These are phyloP conservation scores for Sugiyamaella valdiviana DNA, from an alignment of 805 yeast species.

Conservation along the genomic window DNA sequence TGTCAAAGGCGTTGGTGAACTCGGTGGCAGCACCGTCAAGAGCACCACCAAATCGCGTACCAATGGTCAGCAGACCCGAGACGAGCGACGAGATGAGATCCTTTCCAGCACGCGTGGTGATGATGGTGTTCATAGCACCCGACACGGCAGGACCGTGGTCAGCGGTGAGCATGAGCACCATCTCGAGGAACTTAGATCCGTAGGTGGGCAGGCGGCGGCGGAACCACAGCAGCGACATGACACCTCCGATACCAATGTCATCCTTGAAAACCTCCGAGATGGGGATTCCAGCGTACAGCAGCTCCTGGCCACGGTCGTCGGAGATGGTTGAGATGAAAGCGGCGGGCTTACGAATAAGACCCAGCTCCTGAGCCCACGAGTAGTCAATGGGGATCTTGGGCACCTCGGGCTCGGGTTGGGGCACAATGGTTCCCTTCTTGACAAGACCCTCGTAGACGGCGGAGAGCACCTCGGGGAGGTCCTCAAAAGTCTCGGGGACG, in stretches of 20 bases:
- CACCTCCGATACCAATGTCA: constrained; percentile 44
- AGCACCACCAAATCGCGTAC: constrained; percentile 44
- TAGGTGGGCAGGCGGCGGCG: constrained; percentile 39
- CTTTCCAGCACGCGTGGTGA: constrained; percentile 44
- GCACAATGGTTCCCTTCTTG: constrained; percentile 34
- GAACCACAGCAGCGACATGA: constrained; percentile 43
- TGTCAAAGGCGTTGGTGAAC: constrained; percentile 39
- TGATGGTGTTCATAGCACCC: constrained; percentile 44
- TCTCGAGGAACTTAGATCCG: constrained; percentile 41
- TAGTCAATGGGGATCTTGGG: constrained; percentile 45
- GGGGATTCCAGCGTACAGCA: constrained; percentile 42
- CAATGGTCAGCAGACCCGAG: constrained; percentile 40
- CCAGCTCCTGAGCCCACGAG: constrained; percentile 45
- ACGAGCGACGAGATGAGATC: constrained; percentile 42
- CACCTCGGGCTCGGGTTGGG: constrained; percentile 39
- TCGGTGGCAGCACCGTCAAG: constrained; percentile 43
- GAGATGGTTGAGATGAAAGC: constrained; percentile 44
- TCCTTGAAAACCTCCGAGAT: constrained; percentile 43
- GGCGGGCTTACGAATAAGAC: constrained; percentile 43
- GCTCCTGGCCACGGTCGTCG: constrained; percentile 44
- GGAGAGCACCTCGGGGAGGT: constrained; percentile 36
- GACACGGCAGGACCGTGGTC: constrained; percentile 45
- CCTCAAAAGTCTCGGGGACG: constrained; percentile 70
- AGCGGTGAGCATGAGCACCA: constrained; percentile 46
- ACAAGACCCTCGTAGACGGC: constrained; percentile 74